Base-by-base conservation (phyloP, 257 asterid species). In the Nicotiana benthamiana region DNA sequence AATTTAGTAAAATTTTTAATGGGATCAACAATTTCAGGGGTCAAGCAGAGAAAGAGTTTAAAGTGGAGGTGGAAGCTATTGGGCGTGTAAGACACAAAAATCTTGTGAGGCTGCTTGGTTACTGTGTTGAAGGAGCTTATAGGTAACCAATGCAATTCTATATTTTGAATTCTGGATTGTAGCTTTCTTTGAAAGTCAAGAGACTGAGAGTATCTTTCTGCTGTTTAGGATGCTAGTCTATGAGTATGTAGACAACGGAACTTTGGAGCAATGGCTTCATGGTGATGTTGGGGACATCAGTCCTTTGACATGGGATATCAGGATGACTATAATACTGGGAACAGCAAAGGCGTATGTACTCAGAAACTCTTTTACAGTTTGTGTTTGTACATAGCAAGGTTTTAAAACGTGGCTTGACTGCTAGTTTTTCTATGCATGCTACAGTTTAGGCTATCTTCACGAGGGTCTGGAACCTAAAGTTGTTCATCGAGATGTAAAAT, bases 401-500 rank as follows among this genome's bases (percentile, higher is more conserved):
- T 18, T 82, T 48, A 22, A 53, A 24, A 46, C 34, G 53, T 68
- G 40, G 30, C 46, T 81, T 15, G 36, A 79, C 34, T 85, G 84
- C 43, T 75, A 51, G 26, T 83, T 79, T 18, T 75, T 51, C 43
- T 79, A 27, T 36, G 34, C 22, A 22, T 36, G 15, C 65, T 63
- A 68, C 88, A 95, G 99, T 80, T 86, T 95, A 90, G 97, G 95
- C 76, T 95, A 95, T 88, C 92, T 95, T 60, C 99, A 95, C 17
- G 98, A 95, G 79, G 98, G 98, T 80, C 90, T 93, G 60, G 98
- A 94, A 84, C 98, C 99, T 17, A 95, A 95, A 90, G 99, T 95
- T 80, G 98, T 95, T 75, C 99, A 95, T 85, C 96, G 99, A 53
- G 99, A 95, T 92, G 90, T 95, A 70, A 95, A 95, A 90, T 83